Evolutionary conservation across 1,284 basidiomycete genomes (phyloP).

Genomic region (Tetrapyrgos nigripes): DNA sequence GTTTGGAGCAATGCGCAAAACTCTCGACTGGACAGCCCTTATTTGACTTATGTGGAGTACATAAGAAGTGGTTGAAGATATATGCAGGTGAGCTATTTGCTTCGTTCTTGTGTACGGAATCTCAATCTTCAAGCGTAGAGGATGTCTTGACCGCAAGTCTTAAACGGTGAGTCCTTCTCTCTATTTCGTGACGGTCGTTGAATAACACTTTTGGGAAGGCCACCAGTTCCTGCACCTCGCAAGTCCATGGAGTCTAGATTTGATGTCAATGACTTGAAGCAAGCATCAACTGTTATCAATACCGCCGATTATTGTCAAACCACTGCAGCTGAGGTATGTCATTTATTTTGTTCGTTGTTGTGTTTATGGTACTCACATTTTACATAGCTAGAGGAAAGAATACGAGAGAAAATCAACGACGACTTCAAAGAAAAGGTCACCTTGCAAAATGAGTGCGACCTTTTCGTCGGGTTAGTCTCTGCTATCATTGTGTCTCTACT

Average conservation of each 20-base stretch:
- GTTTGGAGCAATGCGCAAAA: slow-evolving; percentile 92
- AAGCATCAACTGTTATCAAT: slow-evolving; percentile 89
- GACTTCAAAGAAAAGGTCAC: slow-evolving; percentile 82
- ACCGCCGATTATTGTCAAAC: slow-evolving; percentile 98
- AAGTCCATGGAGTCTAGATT: slow-evolving; percentile 80
- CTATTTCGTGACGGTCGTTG: slow-evolving; percentile 3
- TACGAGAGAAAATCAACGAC: slow-evolving; percentile 81
- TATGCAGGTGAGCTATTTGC: slow-evolving; percentile 79
- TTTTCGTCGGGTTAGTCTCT: slow-evolving; percentile 78
- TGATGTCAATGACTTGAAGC: slow-evolving; percentile 77
- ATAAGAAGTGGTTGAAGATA: slow-evolving; percentile 92
- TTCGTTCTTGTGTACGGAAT: slow-evolving; percentile 3
- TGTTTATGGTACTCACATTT: slow-evolving; percentile 1
- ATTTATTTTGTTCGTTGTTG: not conserved
- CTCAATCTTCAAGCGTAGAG: slow-evolving; percentile 52
- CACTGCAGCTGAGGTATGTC: slow-evolving; percentile 78
- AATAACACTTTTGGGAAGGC: slow-evolving; percentile 33
- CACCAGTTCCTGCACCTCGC: slow-evolving; percentile 49
- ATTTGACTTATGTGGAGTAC: slow-evolving; percentile 80
- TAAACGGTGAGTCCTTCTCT: slow-evolving; percentile 47
- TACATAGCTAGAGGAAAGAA: slow-evolving; percentile 86
- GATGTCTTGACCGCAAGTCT: slow-evolving; percentile 81
- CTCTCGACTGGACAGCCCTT: slow-evolving; percentile 83
- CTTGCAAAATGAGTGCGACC: slow-evolving; percentile 86
- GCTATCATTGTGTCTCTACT: not conserved